Percentiles rank a stretch among this genome's conserved stretches.
Evolutionary conservation across 352 stramenopile genomes (phyloP).

Genomic region (Phytopythium cucurbitacearum): DNA sequence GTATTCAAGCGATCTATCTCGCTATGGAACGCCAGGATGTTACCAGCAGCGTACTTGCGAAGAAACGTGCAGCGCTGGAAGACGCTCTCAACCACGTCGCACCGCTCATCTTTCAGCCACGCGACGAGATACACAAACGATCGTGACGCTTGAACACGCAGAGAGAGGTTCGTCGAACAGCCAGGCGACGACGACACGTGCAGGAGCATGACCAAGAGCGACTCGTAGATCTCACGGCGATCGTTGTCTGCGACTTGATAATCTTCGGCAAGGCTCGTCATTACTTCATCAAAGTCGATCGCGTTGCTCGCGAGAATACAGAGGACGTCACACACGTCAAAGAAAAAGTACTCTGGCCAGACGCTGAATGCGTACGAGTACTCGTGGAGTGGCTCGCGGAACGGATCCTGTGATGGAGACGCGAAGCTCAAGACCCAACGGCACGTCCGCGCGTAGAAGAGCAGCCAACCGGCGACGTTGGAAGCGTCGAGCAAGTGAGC

Average conservation of each 20-base stretch:
- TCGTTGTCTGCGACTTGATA: conserved; percentile 10
- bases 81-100: conserved; percentile 24
- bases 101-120: conserved; percentile 12
- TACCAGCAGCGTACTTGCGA: conserved; percentile 21
- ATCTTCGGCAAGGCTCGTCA: conserved; percentile 1
- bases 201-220: conserved; percentile 55
- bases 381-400: conserved; percentile 30
- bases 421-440: conserved; percentile 45
- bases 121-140: conserved; percentile 48
- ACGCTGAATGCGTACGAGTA: conserved; percentile 39
- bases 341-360: conserved; percentile 72
- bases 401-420: conserved; percentile 38
- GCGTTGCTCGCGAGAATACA: conserved; percentile 31
- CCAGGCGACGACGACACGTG: conserved; percentile 46
- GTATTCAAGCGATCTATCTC: conserved; percentile 71
- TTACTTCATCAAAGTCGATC: conserved; percentile 3
- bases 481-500: conserved; percentile 48
- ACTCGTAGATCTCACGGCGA: conserved; percentile 32
- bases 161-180: conserved; percentile 59
- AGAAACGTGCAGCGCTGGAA: conserved; percentile 39
- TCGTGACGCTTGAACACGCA: conserved; percentile 57
- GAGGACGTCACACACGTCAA: conserved; percentile 61
- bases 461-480: conserved; percentile 52
- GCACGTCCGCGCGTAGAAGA: conserved; percentile 47
- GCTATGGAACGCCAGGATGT: conserved; percentile 57